Base-by-base conservation (phyloP, 768 basidiomycete genomes). In the Auriculariales sp. region DNA sequence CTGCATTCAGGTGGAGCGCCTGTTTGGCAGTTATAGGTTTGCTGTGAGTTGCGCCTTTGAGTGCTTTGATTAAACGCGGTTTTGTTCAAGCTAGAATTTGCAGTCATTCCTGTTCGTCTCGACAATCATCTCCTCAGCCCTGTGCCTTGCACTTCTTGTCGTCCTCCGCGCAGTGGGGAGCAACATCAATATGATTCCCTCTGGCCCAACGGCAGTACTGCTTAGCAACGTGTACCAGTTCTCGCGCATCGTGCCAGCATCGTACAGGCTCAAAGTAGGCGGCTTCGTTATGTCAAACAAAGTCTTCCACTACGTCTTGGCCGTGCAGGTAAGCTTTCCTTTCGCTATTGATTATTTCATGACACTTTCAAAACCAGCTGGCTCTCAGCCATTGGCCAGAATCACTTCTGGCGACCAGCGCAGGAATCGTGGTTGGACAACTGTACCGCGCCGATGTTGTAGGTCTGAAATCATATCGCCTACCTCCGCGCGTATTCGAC, bases 151-250 rank as follows among this genome's bases (percentile, higher is more conserved):
- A 2, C 64, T 75, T 2, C 68, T 91, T 48, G 63, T 92, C 22
- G 53, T 82, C 4, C 71, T 88, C 50, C 72, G 86, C 55, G 72
- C 74, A 31, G 49, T 79, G 15, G 81, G 85, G 3, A 7, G 11
- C 39, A 10, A 44, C 22, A 61, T 92, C 49, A 89, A 88, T 55
- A 68, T 76, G 52, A 75, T 92, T 29, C 77, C 87, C 1, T 63
- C 84, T 29, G 91, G 91, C 2, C 83, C 87, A 7, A 71, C 78
- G n/a, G 70, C 82, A 2, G 57, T 92, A 1, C 58, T 88, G 22
- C 91, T 91, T 71, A 81, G 74, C 61, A 73, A 88, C 31, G 58
- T 93, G 27, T 93, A 90, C 62, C 89, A 93, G 59, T 84, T 86
- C 62, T 77, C 76, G 47, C 68, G 87, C 35, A 73, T 87, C 34